A percentile compares a stretch with the other conserved stretches of the same genome.
These are phyloP conservation scores for Fulvia fulva DNA, from an alignment of 2,329 filamentous ascomycete genomes.

Conservation along the genomic window DNA sequence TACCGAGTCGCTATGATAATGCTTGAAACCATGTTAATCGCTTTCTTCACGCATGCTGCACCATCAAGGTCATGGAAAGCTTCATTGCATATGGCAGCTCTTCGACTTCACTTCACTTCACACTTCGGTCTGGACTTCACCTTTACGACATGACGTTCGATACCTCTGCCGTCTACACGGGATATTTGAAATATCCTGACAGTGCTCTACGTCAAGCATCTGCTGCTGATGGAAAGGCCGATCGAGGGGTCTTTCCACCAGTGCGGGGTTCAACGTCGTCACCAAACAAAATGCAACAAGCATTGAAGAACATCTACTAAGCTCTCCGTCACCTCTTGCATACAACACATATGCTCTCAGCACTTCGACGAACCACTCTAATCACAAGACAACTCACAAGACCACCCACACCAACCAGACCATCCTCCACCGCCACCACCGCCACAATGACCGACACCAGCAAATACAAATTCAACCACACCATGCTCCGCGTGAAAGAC, in stretches of 20 bases:
- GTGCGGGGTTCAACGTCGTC: conserved; percentile 1
- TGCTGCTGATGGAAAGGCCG: neutral
- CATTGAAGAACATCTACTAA: neutral
- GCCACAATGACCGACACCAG: conserved; percentile 57
- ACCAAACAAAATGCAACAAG: conserved; percentile 1
- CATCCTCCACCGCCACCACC: conserved; percentile 26
- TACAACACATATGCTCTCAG: neutral
- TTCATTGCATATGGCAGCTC: neutral
- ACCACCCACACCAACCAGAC: neutral
- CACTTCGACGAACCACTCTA: neutral
- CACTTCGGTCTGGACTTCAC: neutral
- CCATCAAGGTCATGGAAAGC: neutral
- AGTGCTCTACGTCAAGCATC: neutral
- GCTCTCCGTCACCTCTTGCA: neutral
- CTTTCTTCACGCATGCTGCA: neutral
- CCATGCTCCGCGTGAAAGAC: conserved; percentile 70
- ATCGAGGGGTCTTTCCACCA: neutral
- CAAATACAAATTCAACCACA: conserved; percentile 64
- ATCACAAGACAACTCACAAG: neutral
- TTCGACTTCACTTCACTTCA: neutral
- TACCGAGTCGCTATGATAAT: neutral
- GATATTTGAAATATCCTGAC: neutral
- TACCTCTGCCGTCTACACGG: neutral
- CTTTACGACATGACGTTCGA: neutral
- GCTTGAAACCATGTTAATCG: neutral